Percentiles rank a stretch among this genome's conserved stretches.
These are phyloP conservation scores for Cryptococcus sp. DNA, from an alignment of 1,284 basidiomycete species.

Conservation along the genomic window DNA sequence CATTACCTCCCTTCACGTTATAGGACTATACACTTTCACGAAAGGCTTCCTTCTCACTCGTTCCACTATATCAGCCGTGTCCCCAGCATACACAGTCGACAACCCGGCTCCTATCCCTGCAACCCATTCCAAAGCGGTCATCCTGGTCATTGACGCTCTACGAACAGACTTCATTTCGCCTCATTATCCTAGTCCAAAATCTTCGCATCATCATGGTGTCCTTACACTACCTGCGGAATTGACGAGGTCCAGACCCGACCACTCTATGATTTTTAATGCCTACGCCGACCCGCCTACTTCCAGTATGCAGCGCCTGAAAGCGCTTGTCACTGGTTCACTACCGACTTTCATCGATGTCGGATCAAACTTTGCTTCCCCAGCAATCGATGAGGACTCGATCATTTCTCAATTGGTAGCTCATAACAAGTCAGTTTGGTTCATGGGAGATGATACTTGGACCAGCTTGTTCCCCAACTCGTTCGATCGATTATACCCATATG, in stretches of 20 bases:
- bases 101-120: conserved; percentile 51
- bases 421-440: conserved; percentile 58
- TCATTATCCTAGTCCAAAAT: conserved; percentile 55
- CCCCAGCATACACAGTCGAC: conserved; percentile 48
- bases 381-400: conserved; percentile 82
- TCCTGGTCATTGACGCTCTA: conserved; percentile 88
- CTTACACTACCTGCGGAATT: conserved; percentile 73
- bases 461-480: conserved; percentile 79
- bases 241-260: conserved; percentile 57
- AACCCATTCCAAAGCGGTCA: conserved; percentile 71
- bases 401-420: conserved; percentile 54
- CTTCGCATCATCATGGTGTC: conserved; percentile 74
- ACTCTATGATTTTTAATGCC: conserved; percentile 82
- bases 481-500: conserved; percentile 73
- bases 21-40: conserved; percentile 64
- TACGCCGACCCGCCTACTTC: conserved; percentile 93
- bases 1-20: conserved; percentile 52
- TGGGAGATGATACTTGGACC: conserved; percentile 97
- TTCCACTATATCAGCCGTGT: conserved; percentile 63
- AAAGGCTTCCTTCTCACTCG: conserved; percentile 83
- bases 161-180: conserved; percentile 91
- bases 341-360: conserved; percentile 95
- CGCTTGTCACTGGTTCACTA: conserved; percentile 87
- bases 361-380: conserved; percentile 81
- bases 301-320: conserved; percentile 93